Base-by-base conservation (phyloP, 2,329 filamentous ascomycete genomes). In the Trichophyton rubrum region DNA sequence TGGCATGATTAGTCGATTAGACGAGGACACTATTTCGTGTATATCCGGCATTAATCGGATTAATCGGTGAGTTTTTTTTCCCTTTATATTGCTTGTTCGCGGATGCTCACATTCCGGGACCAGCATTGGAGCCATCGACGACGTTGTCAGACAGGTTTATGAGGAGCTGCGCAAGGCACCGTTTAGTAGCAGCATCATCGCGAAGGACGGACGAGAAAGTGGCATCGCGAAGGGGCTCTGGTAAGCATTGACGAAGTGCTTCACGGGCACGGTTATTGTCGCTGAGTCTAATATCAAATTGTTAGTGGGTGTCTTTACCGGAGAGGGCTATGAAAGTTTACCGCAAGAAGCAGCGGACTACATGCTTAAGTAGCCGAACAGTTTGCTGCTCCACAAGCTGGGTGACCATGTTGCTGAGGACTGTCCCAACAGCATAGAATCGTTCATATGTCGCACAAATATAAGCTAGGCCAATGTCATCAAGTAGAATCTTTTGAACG, bases 391-490 rank as follows among this genome's bases (percentile, higher is more conserved):
- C 93, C 43, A 97, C 93, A 41, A 99, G 82, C 76, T 97, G 92
- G 59, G 88, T 90, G 61, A 99, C 93, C 93, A 99, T 99, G 72
- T 97, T 99, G 78, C 90, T 96, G 43, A 99, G 79, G 4, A 99
- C 93, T 1, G 93, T 99, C 4, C 93, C 93, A 3, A 99, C 93
- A 6, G 93, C 93, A 68, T 97, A 99, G 76, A 99, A 99, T 20
- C 93, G 84, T 79, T 99, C 93, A 69, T 99, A 99, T 0, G 93
- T 99, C 65, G 95, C 92, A 76, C 93, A 99, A 62, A 99, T 99
- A 75, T 99, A 99, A 70, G 93, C 93, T 64, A 99, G 82, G 3
- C 93, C 93, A 68, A 95, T 92, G 69, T 99, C 93, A 71, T 99
- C 93, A 2, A 99, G 83, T 59, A 99, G 78, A 27, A 99, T 99